These are phyloP conservation scores for Sporisorium scitamineum DNA, from an alignment of 1,284 basidiomycete genomes.

Conservation along the genomic window DNA sequence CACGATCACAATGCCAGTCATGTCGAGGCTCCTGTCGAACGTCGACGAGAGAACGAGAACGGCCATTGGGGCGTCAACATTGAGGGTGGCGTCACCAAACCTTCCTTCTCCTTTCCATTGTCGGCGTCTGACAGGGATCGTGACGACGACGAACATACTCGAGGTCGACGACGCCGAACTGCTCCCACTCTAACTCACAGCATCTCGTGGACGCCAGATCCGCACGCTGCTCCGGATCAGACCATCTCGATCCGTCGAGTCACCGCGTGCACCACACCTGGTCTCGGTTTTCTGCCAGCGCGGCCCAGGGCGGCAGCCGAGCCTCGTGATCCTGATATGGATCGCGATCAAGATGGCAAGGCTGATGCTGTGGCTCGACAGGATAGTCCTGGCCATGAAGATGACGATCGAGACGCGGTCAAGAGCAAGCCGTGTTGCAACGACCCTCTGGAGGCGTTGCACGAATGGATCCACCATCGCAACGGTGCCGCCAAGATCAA, in stretches of 20 bases:
- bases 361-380: conserved; percentile 10
- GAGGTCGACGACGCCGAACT: conserved; percentile 19
- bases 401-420: neutral
- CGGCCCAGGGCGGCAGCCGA: conserved; percentile 41
- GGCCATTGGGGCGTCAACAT: conserved; percentile 17
- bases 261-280: conserved; percentile 36
- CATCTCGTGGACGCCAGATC: conserved; percentile 29
- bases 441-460: conserved; percentile 45
- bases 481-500: conserved; percentile 15
- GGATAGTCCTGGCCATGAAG: neutral
- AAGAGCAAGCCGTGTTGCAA: conserved; percentile 21
- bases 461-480: conserved; percentile 39
- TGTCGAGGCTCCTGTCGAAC: conserved; percentile 4
- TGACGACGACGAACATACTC: conserved; percentile 13
- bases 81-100: conserved; percentile 26
- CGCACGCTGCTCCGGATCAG: conserved; percentile 38
- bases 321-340: conserved; percentile 41
- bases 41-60: neutral
- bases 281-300: conserved; percentile 37
- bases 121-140: neutral
- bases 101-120: conserved; percentile 16
- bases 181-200: conserved; percentile 14
- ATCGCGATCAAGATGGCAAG: conserved; percentile 11
- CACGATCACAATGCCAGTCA: conserved; percentile 12
- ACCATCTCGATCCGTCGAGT: conserved; percentile 50